Percentiles rank a stretch among this genome's conserved stretches.
Evolutionary conservation across 2,329 filamentous ascomycete species (phyloP).

Genomic region (Epichloe baconii): DNA sequence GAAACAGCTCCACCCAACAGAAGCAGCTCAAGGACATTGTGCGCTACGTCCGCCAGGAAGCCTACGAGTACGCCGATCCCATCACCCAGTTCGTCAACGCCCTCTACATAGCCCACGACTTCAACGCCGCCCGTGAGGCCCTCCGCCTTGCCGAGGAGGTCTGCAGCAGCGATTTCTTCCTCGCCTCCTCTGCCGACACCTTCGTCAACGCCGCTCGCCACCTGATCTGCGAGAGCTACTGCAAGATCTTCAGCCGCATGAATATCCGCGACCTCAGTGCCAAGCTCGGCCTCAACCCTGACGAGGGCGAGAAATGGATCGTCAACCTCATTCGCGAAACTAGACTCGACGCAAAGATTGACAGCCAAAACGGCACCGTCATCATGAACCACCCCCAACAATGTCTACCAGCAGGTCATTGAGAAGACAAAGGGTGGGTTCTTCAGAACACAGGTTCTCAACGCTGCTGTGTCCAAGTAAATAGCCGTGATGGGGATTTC

Average conservation of each 20-base stretch:
- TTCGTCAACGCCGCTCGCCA: constrained; percentile 93
- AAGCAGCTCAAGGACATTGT: constrained; percentile 98
- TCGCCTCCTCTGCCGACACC: constrained; percentile 66
- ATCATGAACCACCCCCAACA: constrained; percentile 99
- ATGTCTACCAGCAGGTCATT: constrained; percentile 98
- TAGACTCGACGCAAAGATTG: constrained; percentile 94
- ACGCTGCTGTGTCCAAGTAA: constrained; percentile 45
- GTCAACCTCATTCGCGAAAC: constrained; percentile 98
- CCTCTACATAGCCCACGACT: constrained; percentile 75
- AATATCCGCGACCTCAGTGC: constrained; percentile 94
- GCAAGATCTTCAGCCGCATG: constrained; percentile 98
- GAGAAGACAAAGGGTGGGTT: constrained; percentile 98
- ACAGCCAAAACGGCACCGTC: constrained; percentile 96
- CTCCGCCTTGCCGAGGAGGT: constrained; percentile 82
- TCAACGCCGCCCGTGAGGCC: constrained; percentile 87
- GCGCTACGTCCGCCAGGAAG: constrained; percentile 89
- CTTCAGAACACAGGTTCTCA: constrained; percentile 95
- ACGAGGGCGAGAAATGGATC: constrained; percentile 99
- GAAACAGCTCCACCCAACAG: constrained; percentile 81
- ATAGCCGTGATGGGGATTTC: background rate
- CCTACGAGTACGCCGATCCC: constrained; percentile 93
- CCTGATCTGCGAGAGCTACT: constrained; percentile 97
- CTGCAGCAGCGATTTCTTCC: constrained; percentile 89
- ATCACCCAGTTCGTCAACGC: constrained; percentile 95
- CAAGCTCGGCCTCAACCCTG: constrained; percentile 78